Evolutionary conservation across 2,329 filamentous ascomycete genomes (phyloP).

Genomic region (Ophiostoma sp.): DNA sequence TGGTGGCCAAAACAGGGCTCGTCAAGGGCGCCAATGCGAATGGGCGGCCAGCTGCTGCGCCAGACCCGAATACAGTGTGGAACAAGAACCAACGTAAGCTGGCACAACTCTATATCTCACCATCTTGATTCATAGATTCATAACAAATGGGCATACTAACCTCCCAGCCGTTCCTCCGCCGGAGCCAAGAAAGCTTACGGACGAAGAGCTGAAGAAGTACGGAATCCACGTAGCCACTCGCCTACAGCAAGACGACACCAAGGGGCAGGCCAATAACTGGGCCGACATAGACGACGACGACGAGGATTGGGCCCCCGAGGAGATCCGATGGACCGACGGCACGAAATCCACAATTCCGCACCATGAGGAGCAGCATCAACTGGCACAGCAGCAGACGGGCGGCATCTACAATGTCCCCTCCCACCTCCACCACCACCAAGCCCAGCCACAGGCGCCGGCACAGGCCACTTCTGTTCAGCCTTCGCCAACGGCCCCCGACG

Average conservation of each 20-base stretch:
- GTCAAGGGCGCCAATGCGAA: constrained; percentile 49
- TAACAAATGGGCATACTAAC: not conserved
- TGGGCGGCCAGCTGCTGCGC: constrained; percentile 55
- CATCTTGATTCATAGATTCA: not conserved
- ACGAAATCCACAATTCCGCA: constrained; percentile 73
- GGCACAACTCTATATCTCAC: not conserved
- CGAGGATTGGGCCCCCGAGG: constrained; percentile 79
- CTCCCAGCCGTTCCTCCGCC: constrained; percentile 54
- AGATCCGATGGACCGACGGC: constrained; percentile 82
- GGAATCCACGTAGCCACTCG: constrained; percentile 80
- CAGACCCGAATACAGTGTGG: constrained; percentile 73
- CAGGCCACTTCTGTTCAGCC: constrained; percentile 15
- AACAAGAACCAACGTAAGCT: constrained; percentile 78
- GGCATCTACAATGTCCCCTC: not conserved
- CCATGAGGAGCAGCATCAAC: constrained; percentile 45
- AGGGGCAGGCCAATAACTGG: constrained; percentile 77
- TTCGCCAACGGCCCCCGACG: constrained; percentile 4
- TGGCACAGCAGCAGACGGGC: constrained; percentile 26
- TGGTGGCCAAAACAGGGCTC: constrained; percentile 69
- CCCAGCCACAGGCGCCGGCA: not conserved
- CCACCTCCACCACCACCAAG: constrained; percentile 23
- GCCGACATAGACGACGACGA: constrained; percentile 86
- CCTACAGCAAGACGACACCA: constrained; percentile 59
- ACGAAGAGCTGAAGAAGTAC: constrained; percentile 81
- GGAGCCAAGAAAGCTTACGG: constrained; percentile 75